Conservation (phyloP, 257 asterid genomes). For the Penstemon newberryi region DNA sequence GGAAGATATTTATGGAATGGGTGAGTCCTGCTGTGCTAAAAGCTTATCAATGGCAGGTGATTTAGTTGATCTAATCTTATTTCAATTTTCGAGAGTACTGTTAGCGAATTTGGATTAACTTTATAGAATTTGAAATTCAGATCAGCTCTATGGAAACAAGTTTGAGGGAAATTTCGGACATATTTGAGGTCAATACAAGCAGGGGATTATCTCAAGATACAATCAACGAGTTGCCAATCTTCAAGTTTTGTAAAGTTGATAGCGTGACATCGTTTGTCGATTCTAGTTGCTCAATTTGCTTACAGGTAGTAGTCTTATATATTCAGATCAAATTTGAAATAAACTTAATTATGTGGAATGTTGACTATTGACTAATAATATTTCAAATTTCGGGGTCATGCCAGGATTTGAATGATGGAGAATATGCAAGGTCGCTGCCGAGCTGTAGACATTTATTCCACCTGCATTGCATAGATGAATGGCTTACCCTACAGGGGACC, state of each 20-base stretch:
- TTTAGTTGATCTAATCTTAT: not conserved
- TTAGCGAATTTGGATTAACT: conserved; percentile 28
- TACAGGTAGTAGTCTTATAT: conserved; percentile 50
- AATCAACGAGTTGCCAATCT: conserved; percentile 55
- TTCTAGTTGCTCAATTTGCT: conserved; percentile 68
- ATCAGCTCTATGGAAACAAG: conserved; percentile 66
- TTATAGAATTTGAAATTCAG: conserved; percentile 38
- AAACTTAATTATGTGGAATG: too few species aligned
- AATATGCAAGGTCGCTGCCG: conserved; percentile 52
- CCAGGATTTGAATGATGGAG: conserved; percentile 75
- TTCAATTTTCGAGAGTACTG: not conserved
- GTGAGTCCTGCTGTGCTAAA: conserved; percentile 92
- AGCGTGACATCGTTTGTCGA: conserved; percentile 28
- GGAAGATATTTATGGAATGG: conserved; percentile 97
- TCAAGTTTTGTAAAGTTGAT: conserved; percentile 31
- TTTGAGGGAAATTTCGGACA: conserved; percentile 74
- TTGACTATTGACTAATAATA: not conserved
- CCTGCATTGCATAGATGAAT: conserved; percentile 68
- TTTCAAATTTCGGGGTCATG: not conserved
- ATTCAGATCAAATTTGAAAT: not conserved
- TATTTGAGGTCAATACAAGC: conserved; percentile 57
- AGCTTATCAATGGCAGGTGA: conserved; percentile 96
- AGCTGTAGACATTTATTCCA: conserved; percentile 74
- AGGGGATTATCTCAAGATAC: conserved; percentile 59
- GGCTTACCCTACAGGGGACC: conserved; percentile 72